Evolutionary conservation across 140 eudicot genomes (phyloP).

Genomic region (Erigeron philadelphicus): DNA sequence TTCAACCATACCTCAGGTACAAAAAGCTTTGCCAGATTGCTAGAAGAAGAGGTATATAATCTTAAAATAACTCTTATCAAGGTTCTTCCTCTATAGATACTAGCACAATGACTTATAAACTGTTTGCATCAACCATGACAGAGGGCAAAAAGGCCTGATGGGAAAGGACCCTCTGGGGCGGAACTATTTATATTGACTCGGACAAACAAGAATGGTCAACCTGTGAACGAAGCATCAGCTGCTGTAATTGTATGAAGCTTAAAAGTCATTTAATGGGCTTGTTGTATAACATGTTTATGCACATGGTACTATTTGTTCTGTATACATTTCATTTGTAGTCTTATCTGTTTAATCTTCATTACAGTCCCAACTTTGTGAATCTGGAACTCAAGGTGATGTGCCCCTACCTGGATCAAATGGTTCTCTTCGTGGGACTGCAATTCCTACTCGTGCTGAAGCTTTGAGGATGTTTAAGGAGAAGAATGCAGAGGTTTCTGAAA

Average conservation of each 20-base stretch:
- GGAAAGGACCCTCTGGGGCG: constrained; percentile 49
- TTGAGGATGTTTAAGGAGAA: constrained; percentile 37
- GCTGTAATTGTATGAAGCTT: constrained; percentile 34
- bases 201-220: constrained; percentile 52
- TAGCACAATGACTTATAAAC: not conserved
- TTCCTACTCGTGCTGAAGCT: constrained; percentile 39
- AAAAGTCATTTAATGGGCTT: constrained; percentile 1
- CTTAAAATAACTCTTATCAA: not conserved
- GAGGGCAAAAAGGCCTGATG: constrained; percentile 51
- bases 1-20: constrained; percentile 43
- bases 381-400: constrained; percentile 21
- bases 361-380: constrained; percentile 46
- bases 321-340: not conserved
- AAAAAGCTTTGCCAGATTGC: constrained; percentile 54
- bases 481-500: constrained; percentile 47
- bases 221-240: constrained; percentile 48
- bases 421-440: not conserved
- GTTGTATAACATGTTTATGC: not conserved
- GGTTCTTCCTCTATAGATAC: not conserved
- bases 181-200: constrained; percentile 55
- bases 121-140: not conserved
- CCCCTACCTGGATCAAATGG: constrained; percentile 24
- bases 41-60: constrained; percentile 45
- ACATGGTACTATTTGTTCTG: not conserved
- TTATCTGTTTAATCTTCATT: constrained; percentile 14